Base-by-base conservation (phyloP, 768 basidiomycete genomes). In the Suillus fuscotomentosus region DNA sequence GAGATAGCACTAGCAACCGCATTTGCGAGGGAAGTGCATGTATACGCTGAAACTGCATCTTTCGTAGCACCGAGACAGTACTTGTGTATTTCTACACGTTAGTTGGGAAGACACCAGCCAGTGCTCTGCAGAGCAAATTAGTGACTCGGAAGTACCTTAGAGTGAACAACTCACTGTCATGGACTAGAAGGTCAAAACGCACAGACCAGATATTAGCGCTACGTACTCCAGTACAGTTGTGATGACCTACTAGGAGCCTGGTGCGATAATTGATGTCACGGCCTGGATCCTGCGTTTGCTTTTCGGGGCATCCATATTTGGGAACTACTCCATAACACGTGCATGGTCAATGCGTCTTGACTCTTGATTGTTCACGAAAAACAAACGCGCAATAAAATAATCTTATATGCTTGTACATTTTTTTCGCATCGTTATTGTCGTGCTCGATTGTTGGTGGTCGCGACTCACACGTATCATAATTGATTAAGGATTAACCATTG, bases 11-110 rank as follows among this genome's bases (percentile, higher is more conserved):
- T 22, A 74, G 68, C 20, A 73, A 65, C 59, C 73, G 70, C 41
- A 76, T 61, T 60, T 73, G 70, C 27, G 67, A 60, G 27, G 71
- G 71, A 54, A 75, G 68, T 48, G 72, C 66, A 57, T 66, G 62
- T 51, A 74, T 63, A 67, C 66, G 64, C 53, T 67, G 68, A 64
- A 56, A 62, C 57, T 63, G 65, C 72, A 76, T 76, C 15, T 41
- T 27, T 57, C 20, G 31, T 59, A 20, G 24, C 43, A 43, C 17
- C 41, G 17, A 59, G 22, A 41, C 24, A 27, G 17, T 27, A 41
- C 38, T 41, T 17, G 2, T 59, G 39, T 57, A 39, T 24, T 34
- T 34, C 53, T 54, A 54, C 53, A 54, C 53, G 31, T 24, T 39
- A 9, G 38, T 24, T 39, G 5, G 22, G 38, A 22, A 13, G 34